Conservation (phyloP, 805 yeast species). For the Komagataella ulmi region DNA sequence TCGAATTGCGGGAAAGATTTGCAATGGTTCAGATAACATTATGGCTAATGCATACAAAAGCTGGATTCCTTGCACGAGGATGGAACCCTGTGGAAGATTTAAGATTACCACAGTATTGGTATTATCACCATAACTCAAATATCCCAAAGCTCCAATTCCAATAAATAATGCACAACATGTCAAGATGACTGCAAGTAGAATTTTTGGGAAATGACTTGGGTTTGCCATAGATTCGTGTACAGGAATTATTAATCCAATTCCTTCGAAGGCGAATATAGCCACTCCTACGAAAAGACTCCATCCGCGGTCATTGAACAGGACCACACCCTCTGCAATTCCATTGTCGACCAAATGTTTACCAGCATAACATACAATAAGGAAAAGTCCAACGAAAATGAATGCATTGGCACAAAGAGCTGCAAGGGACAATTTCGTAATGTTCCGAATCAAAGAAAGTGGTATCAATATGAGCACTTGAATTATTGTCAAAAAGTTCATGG, state of each 20-base stretch:
- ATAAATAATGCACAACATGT: slow-evolving; percentile 54
- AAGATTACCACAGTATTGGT: slow-evolving; percentile 58
- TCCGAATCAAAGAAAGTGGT: slow-evolving; percentile 62
- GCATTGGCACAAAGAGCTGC: slow-evolving; percentile 63
- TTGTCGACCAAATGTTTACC: slow-evolving; percentile 26
- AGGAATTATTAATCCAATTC: slow-evolving; percentile 72
- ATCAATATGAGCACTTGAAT: slow-evolving; percentile 44
- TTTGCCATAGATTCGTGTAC: slow-evolving; percentile 71
- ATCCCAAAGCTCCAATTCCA: slow-evolving; percentile 54
- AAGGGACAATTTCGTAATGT: slow-evolving; percentile 60
- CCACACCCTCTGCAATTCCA: slow-evolving; percentile 39
- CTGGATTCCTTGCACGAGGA: slow-evolving; percentile 51
- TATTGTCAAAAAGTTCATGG: slow-evolving; percentile 32
- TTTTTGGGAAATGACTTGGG: slow-evolving; percentile 61
- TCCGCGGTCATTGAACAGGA: slow-evolving; percentile 36
- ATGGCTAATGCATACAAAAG: slow-evolving; percentile 65
- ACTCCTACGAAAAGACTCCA: slow-evolving; percentile 73
- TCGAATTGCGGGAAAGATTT: slow-evolving; percentile 66
- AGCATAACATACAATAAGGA: slow-evolving; percentile 48
- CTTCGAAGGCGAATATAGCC: slow-evolving; percentile 82
- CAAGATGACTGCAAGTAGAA: slow-evolving; percentile 43
- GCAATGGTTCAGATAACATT: slow-evolving; percentile 68
- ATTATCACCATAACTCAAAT: slow-evolving; percentile 50
- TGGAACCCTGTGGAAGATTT: slow-evolving; percentile 58
- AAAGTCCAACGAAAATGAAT: slow-evolving; percentile 52